phyloP scores from a whole-genome alignment of 106 monocot genomes.

The Hemerocallis citrina region DNA sequence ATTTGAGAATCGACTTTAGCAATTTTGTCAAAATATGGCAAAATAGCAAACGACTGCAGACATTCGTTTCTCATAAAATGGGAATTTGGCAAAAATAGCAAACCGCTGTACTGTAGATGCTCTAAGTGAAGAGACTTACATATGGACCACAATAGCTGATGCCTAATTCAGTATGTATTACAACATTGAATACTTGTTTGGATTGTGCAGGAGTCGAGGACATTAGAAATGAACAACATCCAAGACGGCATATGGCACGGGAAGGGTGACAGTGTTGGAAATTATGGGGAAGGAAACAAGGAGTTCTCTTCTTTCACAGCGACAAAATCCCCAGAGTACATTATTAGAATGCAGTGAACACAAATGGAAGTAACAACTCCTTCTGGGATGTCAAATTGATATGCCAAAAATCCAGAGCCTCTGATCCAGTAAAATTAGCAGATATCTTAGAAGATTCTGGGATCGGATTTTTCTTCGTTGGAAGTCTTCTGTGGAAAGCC shows the following conservation, averaged over 20 bases:
- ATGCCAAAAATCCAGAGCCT: constrained; percentile 18
- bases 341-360: constrained; percentile 54
- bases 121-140: no score
- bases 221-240: constrained; percentile 88
- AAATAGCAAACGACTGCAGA: no score
- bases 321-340: constrained; percentile 35
- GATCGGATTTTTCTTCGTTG: no score
- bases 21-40: no score
- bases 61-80: no score
- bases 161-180: no score
- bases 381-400: constrained; percentile 12
- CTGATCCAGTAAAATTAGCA: constrained; percentile 10
- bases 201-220: constrained; percentile 67
- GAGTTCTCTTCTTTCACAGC: constrained; percentile 19
- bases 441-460: not conserved
- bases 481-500: no score
- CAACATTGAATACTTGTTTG: constrained; percentile 1
- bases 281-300: constrained; percentile 42
- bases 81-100: no score
- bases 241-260: constrained; percentile 86
- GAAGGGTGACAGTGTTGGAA: constrained; percentile 68
- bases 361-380: constrained; percentile 19
- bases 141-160: no score
- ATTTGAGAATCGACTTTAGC: no score
- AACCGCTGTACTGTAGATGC: no score